phyloP scores from a whole-genome alignment of 345 rosid species.

The Eucalyptus tenuipes region DNA sequence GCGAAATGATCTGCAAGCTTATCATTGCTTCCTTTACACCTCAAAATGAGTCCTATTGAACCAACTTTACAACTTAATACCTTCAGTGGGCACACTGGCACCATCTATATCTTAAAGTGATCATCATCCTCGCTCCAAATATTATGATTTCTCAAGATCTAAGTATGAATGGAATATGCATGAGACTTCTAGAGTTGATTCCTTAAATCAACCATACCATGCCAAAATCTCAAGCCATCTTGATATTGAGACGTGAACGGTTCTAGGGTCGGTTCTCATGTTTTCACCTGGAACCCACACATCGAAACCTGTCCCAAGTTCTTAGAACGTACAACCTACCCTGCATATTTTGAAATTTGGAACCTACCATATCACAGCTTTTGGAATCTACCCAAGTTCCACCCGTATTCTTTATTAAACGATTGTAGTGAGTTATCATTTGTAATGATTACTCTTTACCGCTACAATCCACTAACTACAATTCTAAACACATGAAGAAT shows the following conservation, averaged over 20 bases:
- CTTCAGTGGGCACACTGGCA: not conserved
- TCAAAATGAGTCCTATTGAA: not conserved
- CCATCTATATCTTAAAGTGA: not conserved
- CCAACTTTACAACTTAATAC: not conserved
- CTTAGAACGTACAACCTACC: not conserved
- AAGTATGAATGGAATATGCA: not conserved
- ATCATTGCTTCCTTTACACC: not conserved
- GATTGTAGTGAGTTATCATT: not conserved
- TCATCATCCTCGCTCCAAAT: not conserved
- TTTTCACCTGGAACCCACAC: not conserved
- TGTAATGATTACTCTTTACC: not conserved
- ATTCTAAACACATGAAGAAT: not conserved
- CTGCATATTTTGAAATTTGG: not conserved
- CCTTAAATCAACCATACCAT: not conserved
- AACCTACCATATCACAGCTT: not conserved
- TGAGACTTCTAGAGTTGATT: not conserved
- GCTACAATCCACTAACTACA: not conserved
- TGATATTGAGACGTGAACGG: not conserved
- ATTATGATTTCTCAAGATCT: not conserved
- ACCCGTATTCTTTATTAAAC: not conserved
- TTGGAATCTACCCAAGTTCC: not conserved
- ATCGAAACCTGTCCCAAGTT: not conserved
- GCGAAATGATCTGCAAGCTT: not conserved
- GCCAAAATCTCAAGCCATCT: not conserved
- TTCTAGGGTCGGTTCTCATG: not conserved